A percentile compares a stretch with the other conserved stretches of the same genome.
phyloP scores from a whole-genome alignment of 192 early-diverging fungal species.

The Coemansia sp. region DNA sequence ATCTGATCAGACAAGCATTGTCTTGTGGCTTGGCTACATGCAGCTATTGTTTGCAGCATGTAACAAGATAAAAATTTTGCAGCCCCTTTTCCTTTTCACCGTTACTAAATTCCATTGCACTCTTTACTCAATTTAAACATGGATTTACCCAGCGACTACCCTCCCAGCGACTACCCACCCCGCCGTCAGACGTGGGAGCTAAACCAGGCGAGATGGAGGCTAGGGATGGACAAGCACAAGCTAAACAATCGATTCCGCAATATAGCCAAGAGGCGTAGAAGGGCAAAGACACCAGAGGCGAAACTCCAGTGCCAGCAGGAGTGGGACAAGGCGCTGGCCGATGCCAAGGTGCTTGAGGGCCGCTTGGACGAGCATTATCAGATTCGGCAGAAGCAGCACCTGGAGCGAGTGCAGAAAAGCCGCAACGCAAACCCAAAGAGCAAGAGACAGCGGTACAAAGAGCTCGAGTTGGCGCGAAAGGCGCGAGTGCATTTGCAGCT shows the following conservation, averaged over 20 bases:
- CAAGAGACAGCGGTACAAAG: not conserved
- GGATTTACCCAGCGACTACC: not conserved
- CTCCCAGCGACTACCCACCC: no score
- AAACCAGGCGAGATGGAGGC: no score
- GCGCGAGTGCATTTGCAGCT: not conserved
- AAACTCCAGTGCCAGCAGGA: not conserved
- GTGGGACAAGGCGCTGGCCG: not conserved
- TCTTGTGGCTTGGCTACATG: no score
- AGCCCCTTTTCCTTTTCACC: not conserved
- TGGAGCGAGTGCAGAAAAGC: not conserved
- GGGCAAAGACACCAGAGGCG: not conserved
- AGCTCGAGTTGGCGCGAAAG: not conserved
- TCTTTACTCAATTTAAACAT: not conserved
- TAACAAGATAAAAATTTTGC: no score
- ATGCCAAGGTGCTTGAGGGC: not conserved
- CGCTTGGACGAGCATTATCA: not conserved
- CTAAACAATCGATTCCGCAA: not conserved
- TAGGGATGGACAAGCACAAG: not conserved
- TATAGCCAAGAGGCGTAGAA: not conserved
- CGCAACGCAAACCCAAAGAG: not conserved
- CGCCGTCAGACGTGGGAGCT: no score
- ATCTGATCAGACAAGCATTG: no score
- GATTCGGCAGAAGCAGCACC: not conserved
- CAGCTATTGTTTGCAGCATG: no score
- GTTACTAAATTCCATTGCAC: not conserved